Evolutionary conservation across 2,329 filamentous ascomycete species (phyloP).

Genomic region (Exophiala alcalophila): DNA sequence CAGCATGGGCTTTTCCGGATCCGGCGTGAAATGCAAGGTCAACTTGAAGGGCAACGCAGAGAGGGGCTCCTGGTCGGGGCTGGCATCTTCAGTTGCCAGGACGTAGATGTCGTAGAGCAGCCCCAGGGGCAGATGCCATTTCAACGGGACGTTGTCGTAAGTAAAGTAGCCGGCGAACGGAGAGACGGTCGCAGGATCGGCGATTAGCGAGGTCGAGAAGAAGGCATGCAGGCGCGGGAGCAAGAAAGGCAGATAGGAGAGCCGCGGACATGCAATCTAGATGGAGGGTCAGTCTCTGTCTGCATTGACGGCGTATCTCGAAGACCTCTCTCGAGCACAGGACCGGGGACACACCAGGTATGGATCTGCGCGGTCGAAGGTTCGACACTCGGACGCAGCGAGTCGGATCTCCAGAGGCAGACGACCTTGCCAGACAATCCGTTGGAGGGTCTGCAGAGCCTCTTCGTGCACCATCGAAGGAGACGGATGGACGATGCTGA

Average conservation of each 20-base stretch:
- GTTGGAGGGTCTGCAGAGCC: constrained; percentile 23
- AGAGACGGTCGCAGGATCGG: constrained; percentile 48
- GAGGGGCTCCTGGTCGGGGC: constrained; percentile 48
- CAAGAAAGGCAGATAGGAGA: constrained; percentile 67
- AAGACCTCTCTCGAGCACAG: background rate
- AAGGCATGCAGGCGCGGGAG: constrained; percentile 62
- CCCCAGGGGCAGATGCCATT: constrained; percentile 70
- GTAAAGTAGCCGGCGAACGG: constrained; percentile 61
- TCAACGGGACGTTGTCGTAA: constrained; percentile 65
- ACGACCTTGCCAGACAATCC: constrained; percentile 55
- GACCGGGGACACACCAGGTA: constrained; percentile 51
- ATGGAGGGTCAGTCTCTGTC: background rate
- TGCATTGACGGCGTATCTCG: background rate
- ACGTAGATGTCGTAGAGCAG: constrained; percentile 67
- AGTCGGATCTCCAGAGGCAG: constrained; percentile 60
- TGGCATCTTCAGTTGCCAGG: constrained; percentile 28
- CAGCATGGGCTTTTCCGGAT: constrained; percentile 52
- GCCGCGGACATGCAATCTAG: constrained; percentile 60
- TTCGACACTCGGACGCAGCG: constrained; percentile 58
- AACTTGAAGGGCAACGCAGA: constrained; percentile 59
- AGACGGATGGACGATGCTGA: background rate
- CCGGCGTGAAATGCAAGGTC: constrained; percentile 53
- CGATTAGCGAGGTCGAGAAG: constrained; percentile 58
- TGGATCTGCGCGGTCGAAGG: constrained; percentile 58
- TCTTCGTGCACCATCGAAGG: constrained; percentile 14